Percentiles rank a stretch among this genome's conserved stretches.
Conservation (phyloP, 257 asterid genomes). For the Solanum lignicaule region DNA sequence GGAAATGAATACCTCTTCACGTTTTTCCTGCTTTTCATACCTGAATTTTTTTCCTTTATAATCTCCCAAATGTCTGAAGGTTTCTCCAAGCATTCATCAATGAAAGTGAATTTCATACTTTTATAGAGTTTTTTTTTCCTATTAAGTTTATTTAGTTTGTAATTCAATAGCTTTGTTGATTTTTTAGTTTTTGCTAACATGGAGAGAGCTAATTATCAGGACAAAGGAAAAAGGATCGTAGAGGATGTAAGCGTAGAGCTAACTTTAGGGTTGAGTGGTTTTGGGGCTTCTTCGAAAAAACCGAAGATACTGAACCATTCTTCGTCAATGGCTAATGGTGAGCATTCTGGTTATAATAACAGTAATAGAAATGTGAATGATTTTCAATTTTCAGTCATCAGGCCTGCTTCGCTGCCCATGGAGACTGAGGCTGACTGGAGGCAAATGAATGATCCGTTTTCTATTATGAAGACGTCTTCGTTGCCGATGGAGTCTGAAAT, state of each 20-base stretch:
- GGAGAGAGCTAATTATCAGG: conserved; percentile 1
- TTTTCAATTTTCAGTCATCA: conserved; percentile 14
- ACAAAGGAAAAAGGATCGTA: background rate
- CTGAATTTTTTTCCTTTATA: background rate
- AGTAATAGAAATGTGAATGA: background rate
- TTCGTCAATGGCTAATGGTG: conserved; percentile 30
- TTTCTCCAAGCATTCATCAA: background rate
- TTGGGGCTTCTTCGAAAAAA: conserved; percentile 56
- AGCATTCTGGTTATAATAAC: conserved; percentile 1
- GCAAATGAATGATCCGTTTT: too few relatives aligned
- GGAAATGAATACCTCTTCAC: background rate
- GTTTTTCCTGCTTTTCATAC: background rate
- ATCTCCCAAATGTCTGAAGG: background rate
- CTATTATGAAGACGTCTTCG: too few relatives aligned
- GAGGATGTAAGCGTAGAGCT: conserved; percentile 21
- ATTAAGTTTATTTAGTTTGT: too few relatives aligned
- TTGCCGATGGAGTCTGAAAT: too few relatives aligned
- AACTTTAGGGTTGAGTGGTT: conserved; percentile 70
- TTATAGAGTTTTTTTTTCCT: background rate
- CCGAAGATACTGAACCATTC: conserved; percentile 32
- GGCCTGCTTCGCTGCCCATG: background rate
- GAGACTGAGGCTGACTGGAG: too few relatives aligned
- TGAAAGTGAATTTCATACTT: background rate
- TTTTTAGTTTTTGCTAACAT: background rate
- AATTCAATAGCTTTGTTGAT: background rate